These are phyloP conservation scores for Umbilicus rupestris DNA, from an alignment of 164 flowering plant genomes.

Conservation along the genomic window DNA sequence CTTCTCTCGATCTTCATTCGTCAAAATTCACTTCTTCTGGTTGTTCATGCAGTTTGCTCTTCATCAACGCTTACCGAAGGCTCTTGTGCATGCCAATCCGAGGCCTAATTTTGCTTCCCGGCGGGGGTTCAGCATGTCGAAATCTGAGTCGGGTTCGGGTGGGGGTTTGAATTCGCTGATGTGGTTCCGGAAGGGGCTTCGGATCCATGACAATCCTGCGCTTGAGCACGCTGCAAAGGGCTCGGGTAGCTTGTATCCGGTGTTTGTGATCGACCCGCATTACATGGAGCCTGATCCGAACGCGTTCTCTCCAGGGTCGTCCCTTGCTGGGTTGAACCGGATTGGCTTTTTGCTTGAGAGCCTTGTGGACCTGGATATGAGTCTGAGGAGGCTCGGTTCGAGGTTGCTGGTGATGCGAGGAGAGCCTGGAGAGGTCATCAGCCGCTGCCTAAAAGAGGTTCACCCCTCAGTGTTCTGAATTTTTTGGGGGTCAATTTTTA, in stretches of 20 bases:
- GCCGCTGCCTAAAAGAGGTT: conserved; percentile 59
- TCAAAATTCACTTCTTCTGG: not conserved
- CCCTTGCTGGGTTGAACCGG: conserved; percentile 64
- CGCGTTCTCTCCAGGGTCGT: conserved; percentile 68
- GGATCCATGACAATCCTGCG: conserved; percentile 91
- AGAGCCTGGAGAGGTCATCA: conserved; percentile 54
- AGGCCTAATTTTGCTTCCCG: not conserved
- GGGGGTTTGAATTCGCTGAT: conserved; percentile 44
- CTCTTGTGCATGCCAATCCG: too few relatives aligned
- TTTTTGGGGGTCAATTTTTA: not conserved
- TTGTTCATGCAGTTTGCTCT: not conserved
- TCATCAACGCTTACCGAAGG: not conserved
- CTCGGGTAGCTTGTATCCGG: conserved; percentile 46
- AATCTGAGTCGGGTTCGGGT: conserved; percentile 10
- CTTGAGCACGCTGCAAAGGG: conserved; percentile 47
- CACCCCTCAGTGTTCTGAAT: not conserved
- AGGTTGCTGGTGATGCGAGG: conserved; percentile 66
- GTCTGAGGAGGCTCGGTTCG: conserved; percentile 62
- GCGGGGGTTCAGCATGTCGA: not conserved
- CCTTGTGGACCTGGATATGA: conserved; percentile 59
- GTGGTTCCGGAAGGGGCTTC: conserved; percentile 91
- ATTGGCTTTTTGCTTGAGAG: conserved; percentile 82
- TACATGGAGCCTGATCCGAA: conserved; percentile 65
- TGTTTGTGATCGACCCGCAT: conserved; percentile 80
- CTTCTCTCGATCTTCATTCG: not conserved